Base-by-base conservation (phyloP, 495 filamentous ascomycete genomes). In the Annulohypoxylon nitens region DNA sequence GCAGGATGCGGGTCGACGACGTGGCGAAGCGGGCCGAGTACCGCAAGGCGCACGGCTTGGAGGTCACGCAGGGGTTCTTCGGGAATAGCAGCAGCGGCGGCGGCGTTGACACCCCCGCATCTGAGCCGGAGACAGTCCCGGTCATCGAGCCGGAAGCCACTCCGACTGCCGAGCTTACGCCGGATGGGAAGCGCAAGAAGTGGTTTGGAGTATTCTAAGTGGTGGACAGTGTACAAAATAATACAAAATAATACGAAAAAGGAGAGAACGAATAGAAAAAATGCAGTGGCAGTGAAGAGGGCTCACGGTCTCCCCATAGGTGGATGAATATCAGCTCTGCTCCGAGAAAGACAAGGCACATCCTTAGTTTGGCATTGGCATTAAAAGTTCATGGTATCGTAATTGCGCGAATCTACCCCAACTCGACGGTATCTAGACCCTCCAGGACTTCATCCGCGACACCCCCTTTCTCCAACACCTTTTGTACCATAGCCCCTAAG, bases 371-470 rank as follows among this genome's bases (percentile, higher is more conserved):
- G 54, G 48, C 18, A 57, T 67, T 67, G 41, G 59, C 11, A 53
- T 72, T 71, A 57, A 30, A 70, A 41, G 41, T 67, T 72, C 41
- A 47, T 75, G 64, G 70, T 75, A 74, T 76, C 67, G 69, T 77
- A 48, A 66, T 43, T 71, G 37, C 33, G 37, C 41, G 37, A 51
- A 58, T 55, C 72, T 79, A 85, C 39, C 75, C 83, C 78, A 87
- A 59, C 48, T 87, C 84, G 36, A 90, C 88, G 23, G 84, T 86
- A 77, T 93, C 91, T 75, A 97, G 80, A 4, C 91, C 94, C 60
- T 89, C 89, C 69, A 97, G 80, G 2, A 97, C 93, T 81, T 97
- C 94, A 69, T 93, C 91, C 12, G 90, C 93, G 30, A 97, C 90
- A 25, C 94, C 94, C 1, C 92, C 93, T 69, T 83, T 84, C 70